Evolutionary conservation across 306 rosid genomes (phyloP), one percentile per base, ranked within the genome.

Genomic region (Glycyrrhiza uralensis): DNA sequence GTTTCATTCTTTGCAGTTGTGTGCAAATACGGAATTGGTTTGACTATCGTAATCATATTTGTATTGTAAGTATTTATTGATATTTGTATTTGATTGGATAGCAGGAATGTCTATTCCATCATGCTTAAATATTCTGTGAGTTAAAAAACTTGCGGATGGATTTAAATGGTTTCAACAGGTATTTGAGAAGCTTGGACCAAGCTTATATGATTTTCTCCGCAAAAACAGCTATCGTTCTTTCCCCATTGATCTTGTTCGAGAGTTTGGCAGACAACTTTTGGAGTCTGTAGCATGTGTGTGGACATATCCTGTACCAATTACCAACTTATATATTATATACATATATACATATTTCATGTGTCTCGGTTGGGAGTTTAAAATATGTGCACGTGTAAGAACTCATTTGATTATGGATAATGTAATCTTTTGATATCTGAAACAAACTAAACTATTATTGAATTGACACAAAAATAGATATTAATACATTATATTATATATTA

Each of bases 11-110:
- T 84, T 86, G 94, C 92, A 91, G 92, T 85, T 91, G 93, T 90
- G 92, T 90, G 90, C 96, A 88, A 90, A 86, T 90, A 67, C 96
- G 90, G 90, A 88, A 88, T 87, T 90, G 96, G 96, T 88, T 90
- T 89, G 92, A 89, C 92, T 89, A 87, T 86, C 89, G 88, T 88
- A 90, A 90, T 85, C 93, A 90, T 88, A 81, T 88, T 58, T 90
- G 93, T 87, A 88, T 90, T 86, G 90, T 88, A 87, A 90, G 94
- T 90, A 90, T 87, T 83, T 84, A 73, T 83, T 88, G 85, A 81
- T 83, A 76, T 72, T 83, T 78, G 58, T 75, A 77, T 86, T 88
- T 81, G 77, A 81, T 88, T 83, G 79, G 79, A 81, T 83, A 83
- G 71, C 75, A 72, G 92, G 85, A 77, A 66, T 86, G 60, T 66